Percentiles rank a stretch among this genome's conserved stretches.
Evolutionary conservation across 169 alveolate genomes (phyloP).

Genomic region (Cryptosporidium bovis): DNA sequence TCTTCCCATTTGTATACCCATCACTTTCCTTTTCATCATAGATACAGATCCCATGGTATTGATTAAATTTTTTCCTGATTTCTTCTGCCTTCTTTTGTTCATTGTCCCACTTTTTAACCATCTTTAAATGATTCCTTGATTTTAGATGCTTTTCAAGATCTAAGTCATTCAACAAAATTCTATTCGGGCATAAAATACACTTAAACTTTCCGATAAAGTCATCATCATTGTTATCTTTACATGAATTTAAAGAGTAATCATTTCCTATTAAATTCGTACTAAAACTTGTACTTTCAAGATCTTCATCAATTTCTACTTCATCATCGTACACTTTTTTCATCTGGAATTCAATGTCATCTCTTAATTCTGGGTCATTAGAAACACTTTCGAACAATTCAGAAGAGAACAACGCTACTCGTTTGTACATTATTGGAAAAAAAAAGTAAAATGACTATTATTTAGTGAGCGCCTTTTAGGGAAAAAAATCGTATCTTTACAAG

Average conservation of each 20-base stretch:
- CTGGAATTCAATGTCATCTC: slow-evolving; percentile 17
- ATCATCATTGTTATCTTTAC: neutral
- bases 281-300: neutral
- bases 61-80: slow-evolving; percentile 39
- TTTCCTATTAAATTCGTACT: neutral
- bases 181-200: slow-evolving; percentile 77
- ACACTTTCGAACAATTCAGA: slow-evolving; percentile 13
- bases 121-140: slow-evolving; percentile 55
- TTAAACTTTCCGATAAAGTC: slow-evolving; percentile 75
- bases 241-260: neutral
- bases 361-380: neutral
- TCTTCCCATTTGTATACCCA: neutral
- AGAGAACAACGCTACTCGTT: slow-evolving; percentile 54
- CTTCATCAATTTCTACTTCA: slow-evolving; percentile 18
- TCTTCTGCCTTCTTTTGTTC: slow-evolving; percentile 15
- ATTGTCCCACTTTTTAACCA: slow-evolving; percentile 26
- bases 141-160: slow-evolving; percentile 78
- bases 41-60: neutral
- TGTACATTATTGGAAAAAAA: slow-evolving; percentile 14
- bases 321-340: slow-evolving; percentile 29
- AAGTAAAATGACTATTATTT: too few species aligned
- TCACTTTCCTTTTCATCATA: neutral
- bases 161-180: slow-evolving; percentile 73
- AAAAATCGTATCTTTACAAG: too few species aligned
- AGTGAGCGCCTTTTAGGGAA: too few species aligned